Evolutionary conservation across 1,139 yeast genomes (phyloP).

Genomic region (Pichia kudriavzevii): DNA sequence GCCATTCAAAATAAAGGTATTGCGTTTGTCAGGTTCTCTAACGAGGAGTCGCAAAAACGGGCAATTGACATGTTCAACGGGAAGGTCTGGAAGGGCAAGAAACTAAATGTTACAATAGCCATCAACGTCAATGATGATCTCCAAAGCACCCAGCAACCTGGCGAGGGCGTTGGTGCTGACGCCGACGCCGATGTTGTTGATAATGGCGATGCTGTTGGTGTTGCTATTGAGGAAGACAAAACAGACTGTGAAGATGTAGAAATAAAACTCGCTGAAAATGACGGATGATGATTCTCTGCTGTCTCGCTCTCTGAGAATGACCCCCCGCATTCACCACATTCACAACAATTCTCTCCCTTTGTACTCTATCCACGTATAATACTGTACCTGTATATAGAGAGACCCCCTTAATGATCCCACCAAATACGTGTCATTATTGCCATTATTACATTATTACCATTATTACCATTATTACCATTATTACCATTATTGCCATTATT

Average conservation of each 20-base stretch:
- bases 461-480: no score
- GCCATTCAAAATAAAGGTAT: slow-evolving; percentile 51
- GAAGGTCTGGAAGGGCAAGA: slow-evolving; percentile 44
- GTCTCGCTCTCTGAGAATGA: no score
- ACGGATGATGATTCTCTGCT: no score
- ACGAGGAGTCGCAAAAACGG: slow-evolving; percentile 39
- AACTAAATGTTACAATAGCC: slow-evolving; percentile 49
- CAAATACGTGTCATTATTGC: no score
- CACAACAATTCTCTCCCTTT: no score
- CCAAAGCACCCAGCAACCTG: no score
- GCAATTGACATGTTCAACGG: slow-evolving; percentile 50
- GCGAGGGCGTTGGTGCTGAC: slow-evolving; percentile 6
- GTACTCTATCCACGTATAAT: no score
- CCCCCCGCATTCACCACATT: no score
- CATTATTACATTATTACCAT: no score
- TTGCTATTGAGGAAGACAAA: slow-evolving; percentile 3
- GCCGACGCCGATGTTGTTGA: slow-evolving; percentile 1
- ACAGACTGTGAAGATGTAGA: slow-evolving; percentile 10
- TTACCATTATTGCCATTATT: no score
- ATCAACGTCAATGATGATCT: slow-evolving; percentile 31
- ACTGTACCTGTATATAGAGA: no score
- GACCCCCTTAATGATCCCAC: no score
- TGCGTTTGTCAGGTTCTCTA: slow-evolving; percentile 51
- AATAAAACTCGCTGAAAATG: slow-evolving; percentile 1
- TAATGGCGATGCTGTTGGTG: slow-evolving; percentile 5